Percentiles rank a stretch among this genome's conserved stretches.
Evolutionary conservation across 345 rosid genomes (phyloP).

Genomic region (Eucalyptus tenuipes): DNA sequence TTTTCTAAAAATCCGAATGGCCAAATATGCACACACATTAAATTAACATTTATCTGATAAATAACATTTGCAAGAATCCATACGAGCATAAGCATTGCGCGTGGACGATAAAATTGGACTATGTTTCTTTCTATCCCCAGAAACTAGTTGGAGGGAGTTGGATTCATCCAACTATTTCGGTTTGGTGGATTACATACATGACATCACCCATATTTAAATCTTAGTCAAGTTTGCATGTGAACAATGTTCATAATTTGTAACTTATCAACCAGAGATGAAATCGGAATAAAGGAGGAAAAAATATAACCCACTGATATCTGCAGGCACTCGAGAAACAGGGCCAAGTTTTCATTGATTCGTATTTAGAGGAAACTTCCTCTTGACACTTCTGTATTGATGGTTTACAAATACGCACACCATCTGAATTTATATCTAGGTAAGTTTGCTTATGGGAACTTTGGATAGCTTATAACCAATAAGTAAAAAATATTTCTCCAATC

Average conservation of each 20-base stretch:
- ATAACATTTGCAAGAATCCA: not conserved
- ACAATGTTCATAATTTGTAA: too few relatives aligned
- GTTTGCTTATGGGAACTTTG: not conserved
- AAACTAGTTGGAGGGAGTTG: not conserved
- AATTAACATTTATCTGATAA: too few relatives aligned
- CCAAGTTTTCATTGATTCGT: not conserved
- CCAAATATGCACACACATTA: not conserved
- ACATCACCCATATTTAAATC: not conserved
- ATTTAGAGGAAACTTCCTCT: not conserved
- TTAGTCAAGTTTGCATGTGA: not conserved
- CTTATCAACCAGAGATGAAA: not conserved
- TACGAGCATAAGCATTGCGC: not conserved
- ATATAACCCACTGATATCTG: not conserved
- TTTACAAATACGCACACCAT: not conserved
- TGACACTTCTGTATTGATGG: not conserved
- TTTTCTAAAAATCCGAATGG: not conserved
- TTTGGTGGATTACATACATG: not conserved
- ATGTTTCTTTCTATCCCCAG: not conserved
- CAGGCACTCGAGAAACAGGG: not conserved
- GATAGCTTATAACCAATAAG: not conserved
- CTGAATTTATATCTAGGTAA: not conserved
- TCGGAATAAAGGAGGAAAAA: not conserved
- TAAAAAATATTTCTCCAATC: not conserved
- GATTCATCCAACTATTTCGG: not conserved
- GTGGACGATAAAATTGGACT: not conserved